Conservation (phyloP, 129 eudicot genomes). For the Saussurea involucrata region DNA sequence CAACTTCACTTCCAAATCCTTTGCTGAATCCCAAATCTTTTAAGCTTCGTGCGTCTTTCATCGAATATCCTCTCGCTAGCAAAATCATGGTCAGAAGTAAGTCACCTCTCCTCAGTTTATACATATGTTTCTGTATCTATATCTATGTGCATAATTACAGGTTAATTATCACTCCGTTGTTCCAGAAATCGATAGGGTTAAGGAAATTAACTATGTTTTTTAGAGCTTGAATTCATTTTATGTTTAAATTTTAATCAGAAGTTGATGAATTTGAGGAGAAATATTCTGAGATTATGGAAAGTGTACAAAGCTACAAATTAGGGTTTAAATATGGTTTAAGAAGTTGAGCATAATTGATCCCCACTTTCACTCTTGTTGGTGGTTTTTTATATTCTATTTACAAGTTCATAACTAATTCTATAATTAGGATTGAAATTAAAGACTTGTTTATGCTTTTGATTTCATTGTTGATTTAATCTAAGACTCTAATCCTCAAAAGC, state of each 20-base stretch:
- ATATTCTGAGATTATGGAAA: background rate
- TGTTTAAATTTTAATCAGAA: background rate
- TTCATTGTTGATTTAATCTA: background rate
- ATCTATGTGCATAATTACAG: no score
- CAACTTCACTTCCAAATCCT: constrained; percentile 14
- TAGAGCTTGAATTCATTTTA: background rate
- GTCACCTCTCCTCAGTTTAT: constrained; percentile 14
- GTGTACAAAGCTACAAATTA: background rate
- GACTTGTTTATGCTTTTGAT: background rate
- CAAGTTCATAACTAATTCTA: no score
- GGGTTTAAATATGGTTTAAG: background rate
- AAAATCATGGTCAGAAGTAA: constrained; percentile 72
- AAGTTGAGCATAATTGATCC: background rate
- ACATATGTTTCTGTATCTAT: background rate
- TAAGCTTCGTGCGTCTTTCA: constrained; percentile 34
- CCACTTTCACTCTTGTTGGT: no score
- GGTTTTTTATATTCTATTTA: no score
- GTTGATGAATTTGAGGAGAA: background rate
- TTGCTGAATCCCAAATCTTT: background rate
- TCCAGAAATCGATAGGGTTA: background rate
- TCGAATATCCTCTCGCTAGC: constrained; percentile 64
- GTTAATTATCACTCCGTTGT: background rate
- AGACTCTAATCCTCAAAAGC: background rate
- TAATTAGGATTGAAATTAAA: no score
- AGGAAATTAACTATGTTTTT: background rate